phyloP scores from a whole-genome alignment of 140 eudicot genomes.

The Cichorium intybus region DNA sequence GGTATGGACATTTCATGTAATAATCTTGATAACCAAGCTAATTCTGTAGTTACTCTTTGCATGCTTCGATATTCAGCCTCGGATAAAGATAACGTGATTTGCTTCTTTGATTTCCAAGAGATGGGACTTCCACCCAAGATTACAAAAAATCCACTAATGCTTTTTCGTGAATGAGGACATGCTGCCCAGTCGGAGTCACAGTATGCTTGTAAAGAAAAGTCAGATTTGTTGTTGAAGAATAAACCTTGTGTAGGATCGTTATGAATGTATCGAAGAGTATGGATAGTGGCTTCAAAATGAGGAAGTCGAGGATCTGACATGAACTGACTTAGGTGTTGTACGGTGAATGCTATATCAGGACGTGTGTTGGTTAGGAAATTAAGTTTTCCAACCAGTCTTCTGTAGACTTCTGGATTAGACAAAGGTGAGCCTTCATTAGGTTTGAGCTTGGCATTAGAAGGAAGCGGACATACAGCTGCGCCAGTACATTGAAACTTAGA shows the following conservation, averaged over 20 bases:
- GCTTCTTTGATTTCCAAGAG: too few species aligned
- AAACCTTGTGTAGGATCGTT: too few species aligned
- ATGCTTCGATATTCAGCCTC: background rate
- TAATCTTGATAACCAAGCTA: constrained; percentile 38
- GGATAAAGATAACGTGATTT: too few species aligned
- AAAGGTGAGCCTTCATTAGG: background rate
- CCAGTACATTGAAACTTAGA: background rate
- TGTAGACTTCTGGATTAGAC: background rate
- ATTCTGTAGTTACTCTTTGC: background rate
- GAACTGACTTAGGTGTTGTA: background rate
- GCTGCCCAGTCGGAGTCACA: background rate
- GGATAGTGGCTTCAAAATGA: background rate
- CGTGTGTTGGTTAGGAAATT: too few species aligned
- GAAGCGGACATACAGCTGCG: background rate
- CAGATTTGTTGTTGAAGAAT: background rate
- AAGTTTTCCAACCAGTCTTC: background rate
- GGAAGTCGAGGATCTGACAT: background rate
- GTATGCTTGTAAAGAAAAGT: background rate
- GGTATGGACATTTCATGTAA: too few species aligned
- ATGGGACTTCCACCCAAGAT: too few species aligned
- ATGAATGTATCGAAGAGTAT: background rate
- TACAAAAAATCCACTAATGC: too few species aligned
- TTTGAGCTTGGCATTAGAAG: background rate
- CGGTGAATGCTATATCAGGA: background rate
- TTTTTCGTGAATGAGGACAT: too few species aligned